Percentiles rank a stretch among this genome's conserved stretches.
Evolutionary conservation across 805 yeast genomes (phyloP).

Genomic region (Metschnikowia lunata): DNA sequence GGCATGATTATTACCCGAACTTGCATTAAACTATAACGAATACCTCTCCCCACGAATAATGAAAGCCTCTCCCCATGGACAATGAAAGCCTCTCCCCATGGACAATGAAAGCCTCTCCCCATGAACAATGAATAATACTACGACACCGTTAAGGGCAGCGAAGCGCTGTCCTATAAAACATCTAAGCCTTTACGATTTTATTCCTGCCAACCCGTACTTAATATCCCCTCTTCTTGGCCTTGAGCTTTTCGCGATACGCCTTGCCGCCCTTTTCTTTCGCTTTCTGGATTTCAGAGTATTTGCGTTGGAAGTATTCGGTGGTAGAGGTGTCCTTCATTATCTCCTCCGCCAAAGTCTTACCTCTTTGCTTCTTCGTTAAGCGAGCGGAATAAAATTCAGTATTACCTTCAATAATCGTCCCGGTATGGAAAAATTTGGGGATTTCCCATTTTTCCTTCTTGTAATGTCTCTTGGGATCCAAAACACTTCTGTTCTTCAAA

Average conservation of each 20-base stretch:
- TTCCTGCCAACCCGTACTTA: conserved; percentile 11
- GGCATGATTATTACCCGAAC: too few species aligned
- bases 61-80: too few species aligned
- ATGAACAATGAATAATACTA: too few species aligned
- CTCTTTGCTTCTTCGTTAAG: conserved; percentile 66
- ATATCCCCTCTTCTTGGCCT: conserved; percentile 54
- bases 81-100: too few species aligned
- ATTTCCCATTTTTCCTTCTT: conserved; percentile 76
- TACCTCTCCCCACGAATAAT: too few species aligned
- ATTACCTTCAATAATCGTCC: conserved; percentile 80
- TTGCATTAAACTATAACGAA: too few species aligned
- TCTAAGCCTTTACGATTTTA: too few species aligned
- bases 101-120: too few species aligned
- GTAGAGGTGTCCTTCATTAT: conserved; percentile 69
- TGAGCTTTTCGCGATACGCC: conserved; percentile 58
- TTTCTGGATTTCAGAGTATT: conserved; percentile 74
- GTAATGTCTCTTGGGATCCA: conserved; percentile 94
- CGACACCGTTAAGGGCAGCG: too few species aligned
- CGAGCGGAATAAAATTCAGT: conserved; percentile 71
- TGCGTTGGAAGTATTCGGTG: conserved; percentile 76
- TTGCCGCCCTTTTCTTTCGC: conserved; percentile 60
- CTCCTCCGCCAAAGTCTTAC: conserved; percentile 76
- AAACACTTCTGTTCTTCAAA: conserved; percentile 79
- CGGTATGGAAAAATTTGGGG: conserved; percentile 81
- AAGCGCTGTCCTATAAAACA: too few species aligned